Percentiles rank a stretch among this genome's conserved stretches.
phyloP scores from a whole-genome alignment of 768 basidiomycete species.

The Lentinula aciculospora region DNA sequence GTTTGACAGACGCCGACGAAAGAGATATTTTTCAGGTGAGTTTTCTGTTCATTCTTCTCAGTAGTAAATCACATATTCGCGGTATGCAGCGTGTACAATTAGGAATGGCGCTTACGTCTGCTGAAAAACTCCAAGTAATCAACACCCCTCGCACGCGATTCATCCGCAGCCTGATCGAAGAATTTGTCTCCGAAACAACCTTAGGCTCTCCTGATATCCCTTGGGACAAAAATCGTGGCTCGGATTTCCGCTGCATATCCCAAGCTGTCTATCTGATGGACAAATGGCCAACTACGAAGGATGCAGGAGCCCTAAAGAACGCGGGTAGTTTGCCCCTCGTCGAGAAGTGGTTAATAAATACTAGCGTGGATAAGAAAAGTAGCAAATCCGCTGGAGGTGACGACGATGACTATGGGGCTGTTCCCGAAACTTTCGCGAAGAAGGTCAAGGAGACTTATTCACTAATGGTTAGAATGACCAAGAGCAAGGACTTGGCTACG shows the following conservation, averaged over 20 bases:
- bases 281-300: constrained; percentile 13
- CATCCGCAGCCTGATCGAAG: constrained; percentile 46
- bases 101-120: constrained; percentile 49
- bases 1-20: constrained; percentile 50
- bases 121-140: constrained; percentile 68
- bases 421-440: not conserved
- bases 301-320: not conserved
- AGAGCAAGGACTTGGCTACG: not conserved
- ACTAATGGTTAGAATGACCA: not conserved
- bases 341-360: constrained; percentile 1
- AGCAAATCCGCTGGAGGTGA: not conserved
- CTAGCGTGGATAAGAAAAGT: not conserved
- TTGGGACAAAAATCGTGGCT: constrained; percentile 36
- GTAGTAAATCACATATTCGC: not conserved
- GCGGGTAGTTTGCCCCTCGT: constrained; percentile 2
- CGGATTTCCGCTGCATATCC: constrained; percentile 54
- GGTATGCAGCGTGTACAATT: constrained; percentile 61
- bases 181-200: constrained; percentile 36
- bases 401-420: not conserved
- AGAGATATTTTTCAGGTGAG: constrained; percentile 72
- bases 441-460: constrained; percentile 4
- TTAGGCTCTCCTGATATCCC: constrained; percentile 19
- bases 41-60: not conserved
- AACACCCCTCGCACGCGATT: constrained; percentile 52
- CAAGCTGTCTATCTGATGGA: constrained; percentile 49